Percentiles rank a stretch among this genome's conserved stretches.
Evolutionary conservation across 1,284 basidiomycete species (phyloP).

Genomic region (Fomitopsis betulina): DNA sequence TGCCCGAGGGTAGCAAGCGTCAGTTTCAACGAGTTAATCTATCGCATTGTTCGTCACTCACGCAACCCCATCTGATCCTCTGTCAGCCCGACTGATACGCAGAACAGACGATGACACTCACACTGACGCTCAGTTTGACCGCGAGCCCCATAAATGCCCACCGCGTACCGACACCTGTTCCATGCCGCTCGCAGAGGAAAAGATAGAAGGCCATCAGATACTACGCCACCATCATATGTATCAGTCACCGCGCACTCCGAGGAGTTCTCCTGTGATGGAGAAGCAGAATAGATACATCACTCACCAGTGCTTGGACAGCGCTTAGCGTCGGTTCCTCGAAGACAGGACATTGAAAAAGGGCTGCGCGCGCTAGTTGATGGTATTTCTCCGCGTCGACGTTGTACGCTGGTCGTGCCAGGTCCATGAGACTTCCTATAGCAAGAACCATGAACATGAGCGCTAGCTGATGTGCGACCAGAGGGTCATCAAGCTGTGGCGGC

Average conservation of each 20-base stretch:
- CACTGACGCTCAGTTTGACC: constrained; percentile 73
- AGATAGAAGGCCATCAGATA: constrained; percentile 76
- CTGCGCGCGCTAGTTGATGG: constrained; percentile 67
- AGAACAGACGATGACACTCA: constrained; percentile 33
- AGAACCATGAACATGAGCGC: constrained; percentile 73
- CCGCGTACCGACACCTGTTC: constrained; percentile 63
- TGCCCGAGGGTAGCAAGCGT: constrained; percentile 23
- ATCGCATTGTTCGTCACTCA: constrained; percentile 34
- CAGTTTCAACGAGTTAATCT: background rate
- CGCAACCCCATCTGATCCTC: constrained; percentile 62
- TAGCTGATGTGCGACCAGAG: constrained; percentile 59
- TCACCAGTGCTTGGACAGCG: constrained; percentile 67
- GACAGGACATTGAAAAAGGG: constrained; percentile 66
- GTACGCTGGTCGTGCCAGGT: constrained; percentile 57
- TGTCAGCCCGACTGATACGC: background rate
- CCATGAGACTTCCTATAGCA: constrained; percentile 70
- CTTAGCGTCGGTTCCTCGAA: constrained; percentile 72
- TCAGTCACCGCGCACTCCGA: constrained; percentile 4
- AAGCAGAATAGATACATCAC: constrained; percentile 19
- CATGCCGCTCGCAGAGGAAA: constrained; percentile 70
- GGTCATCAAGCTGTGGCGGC: constrained; percentile 47
- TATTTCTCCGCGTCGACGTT: constrained; percentile 76
- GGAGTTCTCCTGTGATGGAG: background rate
- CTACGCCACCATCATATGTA: constrained; percentile 29
- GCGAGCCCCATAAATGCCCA: constrained; percentile 78